These are phyloP conservation scores for Xylariaceae sp. DNA, from an alignment of 2,329 filamentous ascomycete genomes.

Conservation along the genomic window DNA sequence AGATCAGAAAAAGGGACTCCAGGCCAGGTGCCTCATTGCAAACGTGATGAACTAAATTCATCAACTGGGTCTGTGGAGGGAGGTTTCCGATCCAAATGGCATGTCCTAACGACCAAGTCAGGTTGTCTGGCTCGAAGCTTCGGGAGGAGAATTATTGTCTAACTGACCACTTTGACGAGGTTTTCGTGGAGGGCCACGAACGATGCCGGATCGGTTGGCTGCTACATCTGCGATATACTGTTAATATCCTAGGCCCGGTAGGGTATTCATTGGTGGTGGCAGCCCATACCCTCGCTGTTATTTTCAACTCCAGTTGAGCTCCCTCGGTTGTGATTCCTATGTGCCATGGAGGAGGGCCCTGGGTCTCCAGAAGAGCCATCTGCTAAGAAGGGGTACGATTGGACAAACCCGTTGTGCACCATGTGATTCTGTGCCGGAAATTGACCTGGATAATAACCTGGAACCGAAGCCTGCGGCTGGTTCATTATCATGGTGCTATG, in stretches of 20 bases:
- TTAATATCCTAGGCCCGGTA: not conserved
- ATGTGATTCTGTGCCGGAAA: constrained; percentile 34
- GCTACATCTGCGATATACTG: constrained; percentile 27
- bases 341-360: constrained; percentile 20
- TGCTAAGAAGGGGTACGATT: constrained; percentile 32
- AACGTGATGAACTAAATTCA: constrained; percentile 85
- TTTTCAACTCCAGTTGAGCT: constrained; percentile 12
- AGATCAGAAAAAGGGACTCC: constrained; percentile 88
- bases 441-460: constrained; percentile 35
- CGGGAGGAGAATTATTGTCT: constrained; percentile 4
- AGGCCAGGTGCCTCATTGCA: constrained; percentile 72
- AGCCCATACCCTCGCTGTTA: constrained; percentile 28
- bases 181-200: constrained; percentile 51
- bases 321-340: constrained; percentile 21
- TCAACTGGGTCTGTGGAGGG: constrained; percentile 73
- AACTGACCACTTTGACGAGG: constrained; percentile 57
- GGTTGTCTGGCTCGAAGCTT: not conserved
- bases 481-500: constrained; percentile 34
- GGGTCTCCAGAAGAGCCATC: constrained; percentile 27
- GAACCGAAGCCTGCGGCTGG: constrained; percentile 9
- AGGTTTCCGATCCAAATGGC: constrained; percentile 96
- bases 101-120: constrained; percentile 51
- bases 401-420: constrained; percentile 33
- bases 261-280: not conserved
- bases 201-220: constrained; percentile 37